Evolutionary conservation across 257 asterid species (phyloP).

Genomic region (Przewalskia tangutica): DNA sequence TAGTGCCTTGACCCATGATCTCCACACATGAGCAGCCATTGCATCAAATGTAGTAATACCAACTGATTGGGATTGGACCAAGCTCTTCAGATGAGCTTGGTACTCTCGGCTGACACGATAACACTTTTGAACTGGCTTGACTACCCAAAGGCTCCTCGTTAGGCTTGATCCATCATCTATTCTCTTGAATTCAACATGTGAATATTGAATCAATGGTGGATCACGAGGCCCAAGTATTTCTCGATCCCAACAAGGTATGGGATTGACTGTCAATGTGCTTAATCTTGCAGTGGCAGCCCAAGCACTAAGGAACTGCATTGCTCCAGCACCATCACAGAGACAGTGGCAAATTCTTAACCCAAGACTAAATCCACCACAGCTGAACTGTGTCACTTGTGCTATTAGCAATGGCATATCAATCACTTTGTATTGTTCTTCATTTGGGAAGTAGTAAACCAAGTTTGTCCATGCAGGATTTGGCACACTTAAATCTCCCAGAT

Average conservation of each 20-base stretch:
- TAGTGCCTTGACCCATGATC: conserved; percentile 66
- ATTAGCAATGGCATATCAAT: conserved; percentile 76
- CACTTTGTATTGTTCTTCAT: conserved; percentile 63
- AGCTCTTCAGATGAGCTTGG: conserved; percentile 43
- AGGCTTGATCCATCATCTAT: conserved; percentile 43
- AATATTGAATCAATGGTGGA: conserved; percentile 42
- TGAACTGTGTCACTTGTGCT: conserved; percentile 67
- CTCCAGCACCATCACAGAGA: conserved; percentile 87
- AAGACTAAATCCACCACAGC: conserved; percentile 75
- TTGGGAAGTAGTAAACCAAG: conserved; percentile 47
- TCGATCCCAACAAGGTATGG: conserved; percentile 68
- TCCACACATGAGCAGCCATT: conserved; percentile 86
- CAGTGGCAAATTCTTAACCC: conserved; percentile 81
- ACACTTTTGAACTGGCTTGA: conserved; percentile 59
- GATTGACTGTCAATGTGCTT: conserved; percentile 35
- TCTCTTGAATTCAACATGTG: conserved; percentile 57
- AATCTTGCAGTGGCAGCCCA: conserved; percentile 68
- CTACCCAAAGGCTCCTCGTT: conserved; percentile 43
- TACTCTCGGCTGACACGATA: conserved; percentile 45
- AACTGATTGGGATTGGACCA: conserved; percentile 19
- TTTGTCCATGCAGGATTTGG: conserved; percentile 79
- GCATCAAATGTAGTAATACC: conserved; percentile 70
- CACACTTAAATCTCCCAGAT: conserved; percentile 58
- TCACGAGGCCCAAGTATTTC: conserved; percentile 52
- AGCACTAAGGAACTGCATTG: conserved; percentile 70